A percentile compares a stretch with the other conserved stretches of the same genome.
Evolutionary conservation across 1,284 basidiomycete species (phyloP).

Genomic region (Vanrija sp.): DNA sequence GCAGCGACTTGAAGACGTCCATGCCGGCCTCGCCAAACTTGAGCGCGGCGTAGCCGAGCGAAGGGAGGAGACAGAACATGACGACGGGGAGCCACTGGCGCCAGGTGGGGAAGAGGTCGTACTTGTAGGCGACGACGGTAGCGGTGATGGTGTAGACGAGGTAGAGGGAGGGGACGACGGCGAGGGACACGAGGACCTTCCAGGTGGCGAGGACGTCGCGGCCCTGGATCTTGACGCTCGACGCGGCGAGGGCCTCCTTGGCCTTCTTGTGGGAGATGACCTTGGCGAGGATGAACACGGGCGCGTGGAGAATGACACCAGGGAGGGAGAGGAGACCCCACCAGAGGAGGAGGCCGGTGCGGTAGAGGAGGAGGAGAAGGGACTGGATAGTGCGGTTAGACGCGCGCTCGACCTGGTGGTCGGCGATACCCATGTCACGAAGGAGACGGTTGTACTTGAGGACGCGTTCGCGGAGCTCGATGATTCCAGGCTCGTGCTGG

Average conservation of each 20-base stretch:
- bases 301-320: conserved; percentile 89
- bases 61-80: conserved; percentile 71
- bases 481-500: conserved; percentile 87
- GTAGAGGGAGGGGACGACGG: conserved; percentile 84
- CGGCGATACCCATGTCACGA: conserved; percentile 89
- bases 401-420: conserved; percentile 88
- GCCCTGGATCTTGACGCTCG: conserved; percentile 90
- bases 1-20: conserved; percentile 96
- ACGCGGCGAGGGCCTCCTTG: conserved; percentile 94
- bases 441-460: conserved; percentile 89
- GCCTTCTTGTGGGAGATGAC: conserved; percentile 85
- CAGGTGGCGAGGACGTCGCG: conserved; percentile 95
- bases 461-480: conserved; percentile 77
- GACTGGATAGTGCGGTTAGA: conserved; percentile 84
- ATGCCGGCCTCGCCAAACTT: conserved; percentile 99
- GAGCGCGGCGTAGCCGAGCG: conserved; percentile 88
- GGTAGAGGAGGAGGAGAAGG: conserved; percentile 77
- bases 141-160: conserved; percentile 75
- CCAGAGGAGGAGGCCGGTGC: conserved; percentile 70
- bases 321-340: conserved; percentile 90
- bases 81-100: conserved; percentile 75
- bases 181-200: conserved; percentile 95
- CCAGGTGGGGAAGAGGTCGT: conserved; percentile 59
- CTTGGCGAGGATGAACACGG: conserved; percentile 91
- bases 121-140: conserved; percentile 68